Conservation (phyloP, 2,329 filamentous ascomycete genomes). For the Camillea tinctor region DNA sequence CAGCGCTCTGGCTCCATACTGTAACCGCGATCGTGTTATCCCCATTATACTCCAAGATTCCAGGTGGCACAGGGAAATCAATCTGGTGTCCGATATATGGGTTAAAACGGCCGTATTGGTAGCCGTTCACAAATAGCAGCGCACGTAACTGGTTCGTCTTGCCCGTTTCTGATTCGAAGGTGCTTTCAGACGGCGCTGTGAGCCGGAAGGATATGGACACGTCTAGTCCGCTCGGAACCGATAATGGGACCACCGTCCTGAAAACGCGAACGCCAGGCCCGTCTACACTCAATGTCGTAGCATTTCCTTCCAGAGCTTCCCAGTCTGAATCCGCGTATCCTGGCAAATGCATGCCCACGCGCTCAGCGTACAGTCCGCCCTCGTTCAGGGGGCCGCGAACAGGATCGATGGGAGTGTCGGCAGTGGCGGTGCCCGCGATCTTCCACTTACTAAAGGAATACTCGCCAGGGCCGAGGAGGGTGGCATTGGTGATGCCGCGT, state of each 20-base stretch:
- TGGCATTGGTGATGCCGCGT: constrained; percentile 53
- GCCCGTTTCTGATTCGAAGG: constrained; percentile 33
- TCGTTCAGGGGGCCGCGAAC: constrained; percentile 56
- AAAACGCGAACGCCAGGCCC: constrained; percentile 56
- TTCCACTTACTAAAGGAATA: constrained; percentile 54
- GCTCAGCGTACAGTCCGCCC: constrained; percentile 57
- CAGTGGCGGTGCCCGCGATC: constrained; percentile 56
- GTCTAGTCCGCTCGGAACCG: constrained; percentile 51
- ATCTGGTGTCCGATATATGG: constrained; percentile 61
- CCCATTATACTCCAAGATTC: constrained; percentile 56
- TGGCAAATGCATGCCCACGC: constrained; percentile 58
- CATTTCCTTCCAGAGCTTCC: constrained; percentile 30
- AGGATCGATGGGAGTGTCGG: constrained; percentile 49
- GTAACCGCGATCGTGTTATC: constrained; percentile 57
- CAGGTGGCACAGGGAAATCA: constrained; percentile 58
- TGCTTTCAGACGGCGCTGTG: constrained; percentile 41
- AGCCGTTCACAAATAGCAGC: constrained; percentile 63
- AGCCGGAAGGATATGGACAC: constrained; percentile 57
- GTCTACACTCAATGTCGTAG: constrained; percentile 40
- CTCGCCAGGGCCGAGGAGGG: constrained; percentile 39
- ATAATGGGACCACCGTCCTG: constrained; percentile 49
- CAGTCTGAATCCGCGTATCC: constrained; percentile 50
- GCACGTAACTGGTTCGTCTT: constrained; percentile 44
- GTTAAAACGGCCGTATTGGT: constrained; percentile 61
- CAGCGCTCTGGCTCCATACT: constrained; percentile 57